These are phyloP conservation scores for Rostrohypoxylon terebratum DNA, from an alignment of 495 filamentous ascomycete species.

Conservation along the genomic window DNA sequence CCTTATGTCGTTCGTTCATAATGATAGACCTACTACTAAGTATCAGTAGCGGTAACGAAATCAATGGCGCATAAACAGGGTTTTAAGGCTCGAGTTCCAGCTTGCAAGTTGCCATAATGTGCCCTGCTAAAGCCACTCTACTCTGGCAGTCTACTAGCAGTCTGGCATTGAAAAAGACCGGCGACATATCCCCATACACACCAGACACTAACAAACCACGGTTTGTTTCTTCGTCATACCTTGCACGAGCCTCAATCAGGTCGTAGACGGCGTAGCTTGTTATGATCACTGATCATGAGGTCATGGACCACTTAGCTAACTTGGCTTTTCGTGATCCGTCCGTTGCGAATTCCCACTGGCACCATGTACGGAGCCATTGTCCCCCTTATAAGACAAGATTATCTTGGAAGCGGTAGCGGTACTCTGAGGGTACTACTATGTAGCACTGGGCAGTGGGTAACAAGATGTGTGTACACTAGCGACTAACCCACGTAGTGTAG, in stretches of 20 bases:
- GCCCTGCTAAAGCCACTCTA: neutral
- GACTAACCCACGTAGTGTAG: conserved; percentile 37
- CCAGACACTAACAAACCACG: conserved; percentile 6
- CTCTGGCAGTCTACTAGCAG: no score
- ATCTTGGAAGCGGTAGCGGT: conserved; percentile 26
- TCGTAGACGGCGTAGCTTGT: conserved; percentile 24
- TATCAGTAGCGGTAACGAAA: conserved; percentile 10
- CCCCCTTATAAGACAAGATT: conserved; percentile 33
- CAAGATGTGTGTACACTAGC: conserved; percentile 12
- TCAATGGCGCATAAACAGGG: neutral
- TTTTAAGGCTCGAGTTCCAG: neutral
- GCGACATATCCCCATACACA: conserved; percentile 6
- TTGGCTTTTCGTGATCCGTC: conserved; percentile 26
- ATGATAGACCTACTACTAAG: conserved; percentile 17
- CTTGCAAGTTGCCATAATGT: conserved; percentile 1
- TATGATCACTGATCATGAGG: conserved; percentile 36
- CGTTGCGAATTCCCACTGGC: conserved; percentile 20
- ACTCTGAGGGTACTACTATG: no score
- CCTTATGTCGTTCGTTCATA: conserved; percentile 34
- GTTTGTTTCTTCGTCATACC: conserved; percentile 43
- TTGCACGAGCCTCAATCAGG: conserved; percentile 44
- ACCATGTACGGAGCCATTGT: conserved; percentile 14
- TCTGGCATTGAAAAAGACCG: neutral
- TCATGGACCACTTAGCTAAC: conserved; percentile 31
- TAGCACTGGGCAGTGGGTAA: conserved; percentile 13